Evolutionary conservation across 2,329 filamentous ascomycete genomes (phyloP), one percentile per base, ranked within the genome.

Genomic region (Rhexocercosporidium sp.): DNA sequence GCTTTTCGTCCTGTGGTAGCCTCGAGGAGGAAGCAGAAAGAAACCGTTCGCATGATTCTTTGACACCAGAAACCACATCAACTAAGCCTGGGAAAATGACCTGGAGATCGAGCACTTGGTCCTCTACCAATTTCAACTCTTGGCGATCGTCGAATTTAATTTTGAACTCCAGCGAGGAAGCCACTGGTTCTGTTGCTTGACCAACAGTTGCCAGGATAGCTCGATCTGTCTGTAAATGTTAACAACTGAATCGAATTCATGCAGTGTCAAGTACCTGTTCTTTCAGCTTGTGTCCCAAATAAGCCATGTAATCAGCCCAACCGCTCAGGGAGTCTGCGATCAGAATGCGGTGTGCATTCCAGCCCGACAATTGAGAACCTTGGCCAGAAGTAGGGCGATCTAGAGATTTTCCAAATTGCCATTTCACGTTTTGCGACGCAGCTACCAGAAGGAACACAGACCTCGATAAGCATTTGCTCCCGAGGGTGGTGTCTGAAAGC

Each of bases 281-380:
- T 18, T 65, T 67, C 3, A 72, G 22, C 20, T 59, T 44, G 1
- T 53, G 31, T 47, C 72, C 66, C 18, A 73, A 20, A 20, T 57
- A 64, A 41, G 66, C 64, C 68, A 73, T 72, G 46, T 73, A 73
- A 31, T 70, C 70, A 11, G 44, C 39, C 72, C 70, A 73, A 6
- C 66, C 67, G 41, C 56, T 66, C 22, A 73, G 51, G 29, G 67
- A 68, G 37, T 72, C 70, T n/a, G 69, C 66, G 39, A 72, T 8
- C 8, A 73, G 41, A 8, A 73, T 47, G 61, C 69, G 44, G 34
- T 72, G 69, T 1, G 71, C n/a, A 46, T 69, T 68, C 70, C 69
- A 72, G 29, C 37, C n/a, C n/a, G n/a, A n/a, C n/a, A n/a, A n/a
- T n/a, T n/a, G n/a, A n/a, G n/a, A n/a, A n/a, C n/a, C n/a, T n/a